Evolutionary conservation across 768 basidiomycete species (phyloP).

Genomic region (Lanmaoa rubissima): DNA sequence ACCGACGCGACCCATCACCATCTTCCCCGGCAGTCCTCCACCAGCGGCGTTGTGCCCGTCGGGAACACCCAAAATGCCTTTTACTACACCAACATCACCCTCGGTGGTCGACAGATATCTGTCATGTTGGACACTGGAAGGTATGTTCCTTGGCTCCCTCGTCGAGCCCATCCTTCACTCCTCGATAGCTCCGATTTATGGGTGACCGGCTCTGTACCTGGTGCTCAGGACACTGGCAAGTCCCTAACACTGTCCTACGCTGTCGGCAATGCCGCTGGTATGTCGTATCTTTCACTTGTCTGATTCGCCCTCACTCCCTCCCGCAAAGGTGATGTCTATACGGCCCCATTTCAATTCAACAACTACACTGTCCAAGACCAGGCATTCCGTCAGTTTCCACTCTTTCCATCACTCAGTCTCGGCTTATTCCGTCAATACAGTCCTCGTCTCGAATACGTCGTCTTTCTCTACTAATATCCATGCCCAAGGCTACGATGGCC

Average conservation of each 20-base stretch:
- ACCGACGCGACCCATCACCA: neutral
- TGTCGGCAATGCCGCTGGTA: constrained; percentile 64
- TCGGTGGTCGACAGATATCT: constrained; percentile 54
- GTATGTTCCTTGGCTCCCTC: constrained; percentile 31
- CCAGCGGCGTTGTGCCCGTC: constrained; percentile 40
- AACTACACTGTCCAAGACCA: constrained; percentile 59
- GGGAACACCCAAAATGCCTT: constrained; percentile 69
- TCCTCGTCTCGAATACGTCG: constrained; percentile 61
- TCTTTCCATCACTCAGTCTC: neutral
- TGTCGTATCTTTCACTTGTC: constrained; percentile 2
- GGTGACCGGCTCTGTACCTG: constrained; percentile 54
- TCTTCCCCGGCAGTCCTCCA: constrained; percentile 26
- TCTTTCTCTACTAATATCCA: constrained; percentile 62
- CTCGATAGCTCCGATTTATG: constrained; percentile 67
- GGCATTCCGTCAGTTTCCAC: constrained; percentile 54
- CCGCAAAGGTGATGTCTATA: constrained; percentile 51
- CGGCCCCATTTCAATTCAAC: constrained; percentile 53
- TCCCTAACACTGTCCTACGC: constrained; percentile 61
- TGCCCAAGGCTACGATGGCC: constrained; percentile 63
- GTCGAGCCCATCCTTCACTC: constrained; percentile 3
- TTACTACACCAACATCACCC: constrained; percentile 69
- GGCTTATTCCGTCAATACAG: constrained; percentile 33
- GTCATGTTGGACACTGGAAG: constrained; percentile 80
- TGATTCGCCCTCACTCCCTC: neutral
- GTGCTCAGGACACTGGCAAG: constrained; percentile 54